Evolutionary conservation across 495 filamentous ascomycete genomes (phyloP), one percentile per base, ranked within the genome.

Genomic region (Hamigera avellanea): DNA sequence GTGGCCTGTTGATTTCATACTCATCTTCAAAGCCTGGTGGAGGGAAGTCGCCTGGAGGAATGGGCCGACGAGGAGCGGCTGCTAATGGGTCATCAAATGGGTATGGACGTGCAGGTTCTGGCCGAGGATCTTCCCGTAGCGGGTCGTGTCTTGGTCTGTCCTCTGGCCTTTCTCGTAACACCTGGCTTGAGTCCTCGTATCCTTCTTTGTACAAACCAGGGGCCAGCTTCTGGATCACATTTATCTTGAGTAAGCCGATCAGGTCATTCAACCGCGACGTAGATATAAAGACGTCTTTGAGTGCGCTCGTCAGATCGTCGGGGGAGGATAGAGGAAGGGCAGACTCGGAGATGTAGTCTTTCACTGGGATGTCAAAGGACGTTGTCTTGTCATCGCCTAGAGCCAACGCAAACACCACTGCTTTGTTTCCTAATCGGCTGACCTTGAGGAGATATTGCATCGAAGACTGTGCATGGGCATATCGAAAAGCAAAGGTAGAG

Each of bases 1-100:
- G 71, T 1, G 78, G 85, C 1, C 75, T 65, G 33, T 82, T 73
- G 33, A 96, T 69, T 36, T 96, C 85, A 49, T 83, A 85, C 46
- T 95, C 88, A 61, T 96, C 87, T 41, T 95, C 91, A 48, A 96
- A 96, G 14, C 75, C 86, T 2, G 91, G 91, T 0, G 86, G 85
- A 0, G 78, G 71, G 43, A 93, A 85, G 38, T 88, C 87, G n/a
- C 72, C 81, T 1, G 69, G 57, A 14, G 86, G 88, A 17, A 77
- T 56, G 1, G 81, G 82, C 7, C 64, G 70, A n/a, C 70, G 69
- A 0, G 80, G 80, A 3, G 56, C 66, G 2, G 62, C 64, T 3
- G 75, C 73, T 6, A 87, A 64, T 8, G 82, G 81, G 45, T 82
- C 76, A 46, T 74, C 64, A 53, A 81, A 80, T 8, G 76, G 83